phyloP scores from a whole-genome alignment of 306 rosid genomes.

The Cercis canadensis region DNA sequence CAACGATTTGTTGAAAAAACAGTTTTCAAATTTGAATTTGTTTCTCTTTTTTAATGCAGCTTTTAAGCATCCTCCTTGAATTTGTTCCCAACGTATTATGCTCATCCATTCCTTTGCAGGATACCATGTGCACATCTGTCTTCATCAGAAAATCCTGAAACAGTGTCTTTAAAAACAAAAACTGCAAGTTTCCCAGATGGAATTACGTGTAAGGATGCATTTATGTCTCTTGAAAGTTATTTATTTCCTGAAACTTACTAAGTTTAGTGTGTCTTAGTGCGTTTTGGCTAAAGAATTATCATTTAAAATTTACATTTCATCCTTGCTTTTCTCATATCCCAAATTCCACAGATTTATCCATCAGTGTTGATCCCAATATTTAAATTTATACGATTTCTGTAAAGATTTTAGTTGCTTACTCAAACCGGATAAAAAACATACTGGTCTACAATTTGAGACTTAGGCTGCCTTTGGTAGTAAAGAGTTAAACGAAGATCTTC shows the following conservation, averaged over 20 bases:
- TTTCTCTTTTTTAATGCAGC: constrained; percentile 16
- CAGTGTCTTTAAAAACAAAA: constrained; percentile 55
- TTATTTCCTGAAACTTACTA: constrained; percentile 22
- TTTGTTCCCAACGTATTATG: constrained; percentile 39
- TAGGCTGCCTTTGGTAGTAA: neutral
- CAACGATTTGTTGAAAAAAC: neutral
- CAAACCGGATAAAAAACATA: neutral
- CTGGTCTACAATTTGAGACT: neutral
- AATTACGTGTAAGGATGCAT: constrained; percentile 50
- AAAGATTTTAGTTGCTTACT: neutral
- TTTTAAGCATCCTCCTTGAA: constrained; percentile 8
- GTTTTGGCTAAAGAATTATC: constrained; percentile 26
- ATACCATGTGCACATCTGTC: constrained; percentile 49
- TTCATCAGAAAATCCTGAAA: constrained; percentile 54
- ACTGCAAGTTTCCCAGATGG: constrained; percentile 44
- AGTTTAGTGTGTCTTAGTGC: constrained; percentile 25
- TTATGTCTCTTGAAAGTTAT: constrained; percentile 29
- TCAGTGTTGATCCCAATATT: neutral
- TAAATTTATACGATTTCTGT: neutral
- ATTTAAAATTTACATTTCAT: neutral
- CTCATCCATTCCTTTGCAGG: constrained; percentile 55
- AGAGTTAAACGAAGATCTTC: neutral
- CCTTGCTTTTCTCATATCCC: neutral
- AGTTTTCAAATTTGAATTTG: constrained; percentile 12
- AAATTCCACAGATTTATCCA: neutral